Evolutionary conservation across 371 early-diverging fungal genomes (phyloP).

Genomic region (Mucor mucedo): DNA sequence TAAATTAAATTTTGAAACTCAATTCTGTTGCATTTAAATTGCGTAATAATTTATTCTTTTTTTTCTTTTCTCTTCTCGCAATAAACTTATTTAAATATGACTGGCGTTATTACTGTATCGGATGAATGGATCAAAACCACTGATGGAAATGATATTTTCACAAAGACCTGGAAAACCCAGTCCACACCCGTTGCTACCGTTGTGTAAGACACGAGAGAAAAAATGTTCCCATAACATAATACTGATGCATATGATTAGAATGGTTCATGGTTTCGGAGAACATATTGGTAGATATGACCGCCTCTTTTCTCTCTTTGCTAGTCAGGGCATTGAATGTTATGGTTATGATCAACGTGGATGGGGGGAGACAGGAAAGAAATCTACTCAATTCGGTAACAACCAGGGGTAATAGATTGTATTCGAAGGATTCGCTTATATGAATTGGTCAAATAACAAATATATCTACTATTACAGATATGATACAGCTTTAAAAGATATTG

Average conservation of each 20-base stretch:
- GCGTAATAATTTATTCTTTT: conserved; percentile 7
- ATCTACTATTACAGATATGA: conserved; percentile 30
- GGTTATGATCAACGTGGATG: conserved; percentile 72
- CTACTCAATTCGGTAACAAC: conserved; percentile 54
- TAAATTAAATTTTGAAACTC: neutral
- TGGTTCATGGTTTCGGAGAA: conserved; percentile 75
- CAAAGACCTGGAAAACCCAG: conserved; percentile 53
- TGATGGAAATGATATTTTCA: conserved; percentile 45
- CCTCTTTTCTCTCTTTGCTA: conserved; percentile 56
- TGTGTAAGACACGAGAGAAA: conserved; percentile 29
- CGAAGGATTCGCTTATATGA: neutral
- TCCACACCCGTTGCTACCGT: conserved; percentile 35
- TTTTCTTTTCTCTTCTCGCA: conserved; percentile 10
- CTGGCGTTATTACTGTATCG: conserved; percentile 19
- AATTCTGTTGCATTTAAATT: neutral
- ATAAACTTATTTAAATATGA: conserved; percentile 2
- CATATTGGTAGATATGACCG: conserved; percentile 66
- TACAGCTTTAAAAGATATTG: conserved; percentile 55
- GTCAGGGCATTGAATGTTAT: conserved; percentile 60
- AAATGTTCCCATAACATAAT: neutral
- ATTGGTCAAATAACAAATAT: neutral
- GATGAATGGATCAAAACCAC: conserved; percentile 46
- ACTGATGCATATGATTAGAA: conserved; percentile 36
- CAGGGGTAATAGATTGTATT: conserved; percentile 47
- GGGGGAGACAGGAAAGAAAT: conserved; percentile 63